Base-by-base conservation (phyloP, 164 flowering plant genomes). In the Amborella trichopoda region DNA sequence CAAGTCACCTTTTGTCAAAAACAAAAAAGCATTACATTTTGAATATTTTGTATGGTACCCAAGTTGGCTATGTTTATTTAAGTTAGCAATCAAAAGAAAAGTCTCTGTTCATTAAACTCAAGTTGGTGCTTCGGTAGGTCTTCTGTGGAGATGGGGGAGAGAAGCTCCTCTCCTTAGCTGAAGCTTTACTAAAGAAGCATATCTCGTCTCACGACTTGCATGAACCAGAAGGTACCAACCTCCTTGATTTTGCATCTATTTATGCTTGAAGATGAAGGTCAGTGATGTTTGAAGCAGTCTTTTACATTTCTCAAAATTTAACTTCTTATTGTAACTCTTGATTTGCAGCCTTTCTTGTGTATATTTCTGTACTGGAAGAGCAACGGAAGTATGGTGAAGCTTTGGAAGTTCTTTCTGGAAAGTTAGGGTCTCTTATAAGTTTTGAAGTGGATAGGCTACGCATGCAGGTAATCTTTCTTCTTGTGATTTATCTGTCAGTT, bases 141-240 rank as follows among this genome's bases (percentile, higher is more conserved):
- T 56, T 68, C 24, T 80, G 83, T 57, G 88, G 83, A 25, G 64
- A 69, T 55, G 87, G 87, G 9, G 93, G 68, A 26, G 74, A 67
- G 40, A 82, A 84, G 54, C 62, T 91, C 53, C 65, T 84, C 46
- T 63, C 53, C 20, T 66, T 91, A 56, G 96, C 96, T 43, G 99
- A 91, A 74, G 95, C 83, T 42, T 69, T 87, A 46, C 73, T 91
- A 41, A 91, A 87, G 72, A 91, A 84, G 72, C 99, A 91, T 51
- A 68, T 80, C 46, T 65, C 80, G n/a, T 62, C 83, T 48, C 87
- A 83, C 61, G 65, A 81, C 62, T 73, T 91, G 70, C 93, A 83
- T 63, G 99, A 87, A 53, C 88, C 96, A 44, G 98, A 87, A 81
- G 94, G 96, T 86, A 44, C 26, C 19, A n/a, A 2, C 13, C 40